Conservation (phyloP, 2,329 filamentous ascomycete species). For the Xylariaceae sp. region DNA sequence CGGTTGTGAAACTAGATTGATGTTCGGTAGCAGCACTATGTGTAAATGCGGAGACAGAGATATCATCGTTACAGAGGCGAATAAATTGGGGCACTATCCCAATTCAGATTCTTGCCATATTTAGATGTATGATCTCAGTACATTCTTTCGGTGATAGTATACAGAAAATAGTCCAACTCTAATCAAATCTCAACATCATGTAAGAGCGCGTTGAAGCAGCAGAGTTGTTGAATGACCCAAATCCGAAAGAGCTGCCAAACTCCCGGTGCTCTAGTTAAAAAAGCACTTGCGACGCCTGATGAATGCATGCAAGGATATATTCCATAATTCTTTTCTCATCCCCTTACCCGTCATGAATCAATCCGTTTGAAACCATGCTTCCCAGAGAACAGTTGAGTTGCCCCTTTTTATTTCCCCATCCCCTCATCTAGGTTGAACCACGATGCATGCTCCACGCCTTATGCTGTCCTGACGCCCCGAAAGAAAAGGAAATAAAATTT, state of each 20-base stretch:
- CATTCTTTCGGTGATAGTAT: constrained; percentile 15
- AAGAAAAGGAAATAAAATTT: constrained; percentile 8
- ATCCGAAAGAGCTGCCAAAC: constrained; percentile 35
- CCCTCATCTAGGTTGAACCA: constrained; percentile 41
- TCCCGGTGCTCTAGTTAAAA: constrained; percentile 34
- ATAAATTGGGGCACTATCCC: not conserved
- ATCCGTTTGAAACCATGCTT: constrained; percentile 22
- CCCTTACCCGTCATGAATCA: constrained; percentile 14
- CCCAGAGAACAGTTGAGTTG: constrained; percentile 43
- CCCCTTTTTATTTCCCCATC: constrained; percentile 32
- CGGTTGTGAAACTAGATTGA: no score
- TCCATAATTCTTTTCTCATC: constrained; percentile 9
- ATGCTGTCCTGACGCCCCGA: constrained; percentile 16
- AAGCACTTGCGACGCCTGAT: constrained; percentile 43
- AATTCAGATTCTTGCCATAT: not conserved
- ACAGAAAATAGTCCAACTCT: constrained; percentile 10
- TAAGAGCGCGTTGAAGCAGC: constrained; percentile 50
- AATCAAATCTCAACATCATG: not conserved
- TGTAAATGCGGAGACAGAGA: no score
- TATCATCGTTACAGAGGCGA: no score
- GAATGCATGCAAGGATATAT: constrained; percentile 37
- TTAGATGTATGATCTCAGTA: not conserved
- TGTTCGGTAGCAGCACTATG: no score
- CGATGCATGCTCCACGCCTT: constrained; percentile 28
- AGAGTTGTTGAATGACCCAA: constrained; percentile 38